phyloP scores from a whole-genome alignment of 169 alveolate genomes.

The Ichthyophthirius multifiliis region DNA sequence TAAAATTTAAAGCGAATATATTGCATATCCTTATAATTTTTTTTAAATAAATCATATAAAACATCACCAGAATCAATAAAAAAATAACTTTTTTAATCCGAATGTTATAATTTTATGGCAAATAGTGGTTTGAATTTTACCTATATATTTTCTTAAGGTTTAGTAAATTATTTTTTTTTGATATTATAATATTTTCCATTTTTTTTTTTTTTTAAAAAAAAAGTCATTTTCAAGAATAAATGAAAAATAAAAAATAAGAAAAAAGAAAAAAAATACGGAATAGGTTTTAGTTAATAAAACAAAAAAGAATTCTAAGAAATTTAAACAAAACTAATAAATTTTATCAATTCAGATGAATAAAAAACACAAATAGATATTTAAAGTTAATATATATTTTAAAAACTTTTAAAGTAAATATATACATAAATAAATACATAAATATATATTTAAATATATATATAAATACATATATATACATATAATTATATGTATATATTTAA shows the following conservation, averaged over 20 bases:
- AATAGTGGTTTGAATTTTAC: neutral
- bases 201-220: neutral
- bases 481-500: too few species aligned
- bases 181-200: neutral
- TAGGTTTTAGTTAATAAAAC: neutral
- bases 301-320: neutral
- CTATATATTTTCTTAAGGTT: neutral
- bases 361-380: neutral
- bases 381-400: neutral
- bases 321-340: too few species aligned
- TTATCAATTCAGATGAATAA: neutral
- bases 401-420: neutral
- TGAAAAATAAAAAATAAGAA: neutral
- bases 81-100: neutral
- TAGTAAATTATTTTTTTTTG: neutral
- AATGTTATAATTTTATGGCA: neutral
- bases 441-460: too few species aligned
- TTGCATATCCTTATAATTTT: neutral
- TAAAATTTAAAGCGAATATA: neutral
- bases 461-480: too few species aligned
- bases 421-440: neutral
- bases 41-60: neutral
- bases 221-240: neutral
- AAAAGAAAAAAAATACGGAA: neutral
- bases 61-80: neutral